These are phyloP conservation scores for Colletotrichum camelliae DNA, from an alignment of 2,329 filamentous ascomycete genomes.

Conservation along the genomic window DNA sequence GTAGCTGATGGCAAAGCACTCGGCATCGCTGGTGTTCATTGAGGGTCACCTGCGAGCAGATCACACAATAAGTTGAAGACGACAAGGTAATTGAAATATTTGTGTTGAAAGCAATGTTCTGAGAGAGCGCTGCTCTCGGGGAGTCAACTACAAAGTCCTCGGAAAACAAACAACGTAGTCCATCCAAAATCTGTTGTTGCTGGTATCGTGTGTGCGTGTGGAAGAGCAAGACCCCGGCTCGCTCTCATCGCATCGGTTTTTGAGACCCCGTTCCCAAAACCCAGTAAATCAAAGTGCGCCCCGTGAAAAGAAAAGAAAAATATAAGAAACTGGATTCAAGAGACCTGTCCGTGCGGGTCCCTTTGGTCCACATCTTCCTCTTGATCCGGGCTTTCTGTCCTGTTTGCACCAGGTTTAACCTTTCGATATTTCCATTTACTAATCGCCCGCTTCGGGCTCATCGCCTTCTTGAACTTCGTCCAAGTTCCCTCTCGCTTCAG, in stretches of 20 bases:
- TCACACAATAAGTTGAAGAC: no score
- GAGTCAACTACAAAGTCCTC: neutral
- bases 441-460: conserved; percentile 15
- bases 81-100: neutral
- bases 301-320: neutral
- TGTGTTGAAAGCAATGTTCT: neutral
- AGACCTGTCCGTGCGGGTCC: neutral
- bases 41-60: neutral
- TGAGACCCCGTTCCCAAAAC: neutral
- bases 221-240: neutral
- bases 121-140: neutral
- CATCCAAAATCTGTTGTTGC: neutral
- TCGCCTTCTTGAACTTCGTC: conserved; percentile 19
- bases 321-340: neutral
- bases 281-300: neutral
- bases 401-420: neutral
- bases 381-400: conserved; percentile 1
- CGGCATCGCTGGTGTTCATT: fast-evolving
- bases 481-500: conserved; percentile 4
- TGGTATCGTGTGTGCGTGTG: neutral
- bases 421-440: conserved; percentile 19
- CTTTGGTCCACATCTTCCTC: neutral
- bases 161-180: neutral
- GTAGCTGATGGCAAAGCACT: neutral
- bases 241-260: neutral